These are phyloP conservation scores for Alternaria postmessia DNA, from an alignment of 2,329 filamentous ascomycete species.

Conservation along the genomic window DNA sequence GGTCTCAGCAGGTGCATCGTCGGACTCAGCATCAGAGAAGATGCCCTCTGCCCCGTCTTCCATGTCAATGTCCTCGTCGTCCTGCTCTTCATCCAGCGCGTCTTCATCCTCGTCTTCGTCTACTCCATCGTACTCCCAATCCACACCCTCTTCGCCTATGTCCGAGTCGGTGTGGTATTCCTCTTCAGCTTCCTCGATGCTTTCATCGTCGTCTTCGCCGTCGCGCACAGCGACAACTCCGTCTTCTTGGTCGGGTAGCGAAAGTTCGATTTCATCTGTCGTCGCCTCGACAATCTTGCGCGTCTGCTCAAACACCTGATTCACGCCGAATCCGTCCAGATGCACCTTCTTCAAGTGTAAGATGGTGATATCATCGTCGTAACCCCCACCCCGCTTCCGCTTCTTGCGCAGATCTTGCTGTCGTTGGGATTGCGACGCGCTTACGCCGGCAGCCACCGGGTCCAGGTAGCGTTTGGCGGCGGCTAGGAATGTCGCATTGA, in stretches of 20 bases:
- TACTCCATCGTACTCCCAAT: constrained; percentile 46
- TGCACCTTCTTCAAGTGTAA: constrained; percentile 85
- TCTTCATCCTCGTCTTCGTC: constrained; percentile 42
- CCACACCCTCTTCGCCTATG: constrained; percentile 44
- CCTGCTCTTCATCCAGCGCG: constrained; percentile 41
- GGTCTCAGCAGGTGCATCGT: constrained; percentile 59
- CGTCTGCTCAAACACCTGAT: constrained; percentile 94
- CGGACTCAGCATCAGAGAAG: constrained; percentile 53
- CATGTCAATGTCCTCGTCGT: constrained; percentile 42
- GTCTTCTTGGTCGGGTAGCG: constrained; percentile 48
- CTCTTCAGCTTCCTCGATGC: constrained; percentile 40
- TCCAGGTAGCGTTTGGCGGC: constrained; percentile 85
- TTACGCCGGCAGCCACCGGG: constrained; percentile 75
- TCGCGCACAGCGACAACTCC: constrained; percentile 26
- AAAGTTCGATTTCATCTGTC: constrained; percentile 62
- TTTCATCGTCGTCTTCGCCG: constrained; percentile 44
- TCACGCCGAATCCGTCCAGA: constrained; percentile 83
- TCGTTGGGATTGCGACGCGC: constrained; percentile 73
- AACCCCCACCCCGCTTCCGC: constrained; percentile 71
- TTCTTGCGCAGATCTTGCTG: constrained; percentile 76
- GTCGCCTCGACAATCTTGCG: constrained; percentile 79
- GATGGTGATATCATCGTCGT: constrained; percentile 58
- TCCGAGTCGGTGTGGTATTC: constrained; percentile 38
- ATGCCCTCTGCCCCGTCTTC: constrained; percentile 45
- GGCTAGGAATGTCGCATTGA: constrained; percentile 74